Evolutionary conservation across 2,329 filamentous ascomycete genomes (phyloP).

Genomic region (Calonectria henricotiae): DNA sequence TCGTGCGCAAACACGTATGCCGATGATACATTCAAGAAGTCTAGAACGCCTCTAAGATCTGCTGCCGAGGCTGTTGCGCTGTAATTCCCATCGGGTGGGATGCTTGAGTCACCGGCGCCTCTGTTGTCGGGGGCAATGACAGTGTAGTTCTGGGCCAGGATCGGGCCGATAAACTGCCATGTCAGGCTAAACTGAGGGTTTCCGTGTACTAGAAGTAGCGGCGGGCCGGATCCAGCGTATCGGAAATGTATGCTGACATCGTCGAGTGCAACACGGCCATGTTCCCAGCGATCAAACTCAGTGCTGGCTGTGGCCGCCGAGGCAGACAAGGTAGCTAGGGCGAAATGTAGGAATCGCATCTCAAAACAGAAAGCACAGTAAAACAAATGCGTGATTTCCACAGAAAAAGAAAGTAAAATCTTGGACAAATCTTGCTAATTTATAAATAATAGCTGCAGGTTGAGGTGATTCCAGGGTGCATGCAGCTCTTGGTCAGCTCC

Average conservation of each 20-base stretch:
- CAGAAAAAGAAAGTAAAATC: background rate
- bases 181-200: conserved; percentile 61
- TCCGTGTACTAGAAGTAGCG: conserved; percentile 61
- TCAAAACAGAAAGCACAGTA: background rate
- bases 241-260: conserved; percentile 63
- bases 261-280: conserved; percentile 57
- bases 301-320: conserved; percentile 20
- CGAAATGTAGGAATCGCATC: conserved; percentile 28
- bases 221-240: conserved; percentile 60
- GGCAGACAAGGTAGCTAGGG: conserved; percentile 21
- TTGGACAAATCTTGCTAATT: too few relatives aligned
- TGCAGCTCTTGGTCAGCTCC: too few relatives aligned
- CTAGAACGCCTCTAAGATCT: conserved; percentile 59
- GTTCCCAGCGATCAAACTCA: conserved; percentile 60
- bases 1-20: conserved; percentile 65
- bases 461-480: too few relatives aligned
- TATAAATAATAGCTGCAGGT: too few relatives aligned
- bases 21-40: conserved; percentile 62
- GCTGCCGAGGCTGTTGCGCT: conserved; percentile 60
- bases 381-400: background rate
- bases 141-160: conserved; percentile 62
- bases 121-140: conserved; percentile 63
- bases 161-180: conserved; percentile 60
- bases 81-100: conserved; percentile 60
- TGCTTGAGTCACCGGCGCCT: conserved; percentile 61